Evolutionary conservation across 768 basidiomycete species (phyloP).

Genomic region (Phylloporus arenicola): DNA sequence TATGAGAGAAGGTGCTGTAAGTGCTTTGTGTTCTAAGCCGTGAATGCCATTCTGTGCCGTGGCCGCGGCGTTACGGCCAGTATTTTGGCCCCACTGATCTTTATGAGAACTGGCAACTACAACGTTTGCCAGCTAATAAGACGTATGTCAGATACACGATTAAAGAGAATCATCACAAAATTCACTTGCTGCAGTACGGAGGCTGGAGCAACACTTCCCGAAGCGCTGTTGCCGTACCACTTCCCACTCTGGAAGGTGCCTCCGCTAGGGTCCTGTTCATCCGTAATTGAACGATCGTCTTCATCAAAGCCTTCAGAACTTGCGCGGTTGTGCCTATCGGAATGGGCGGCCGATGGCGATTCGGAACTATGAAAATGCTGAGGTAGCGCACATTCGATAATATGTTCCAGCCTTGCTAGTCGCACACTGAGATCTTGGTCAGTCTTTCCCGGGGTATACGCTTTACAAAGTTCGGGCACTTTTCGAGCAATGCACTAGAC

Average conservation of each 20-base stretch:
- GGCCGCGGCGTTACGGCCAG: slow-evolving; percentile 8
- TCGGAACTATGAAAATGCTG: slow-evolving; percentile 54
- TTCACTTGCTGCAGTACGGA: slow-evolving; percentile 75
- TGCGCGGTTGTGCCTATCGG: slow-evolving; percentile 40
- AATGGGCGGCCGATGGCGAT: slow-evolving; percentile 29
- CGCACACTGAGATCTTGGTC: slow-evolving; percentile 78
- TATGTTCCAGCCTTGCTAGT: slow-evolving; percentile 71
- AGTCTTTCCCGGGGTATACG: slow-evolving; percentile 81
- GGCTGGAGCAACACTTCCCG: slow-evolving; percentile 75
- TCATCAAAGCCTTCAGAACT: slow-evolving; percentile 52
- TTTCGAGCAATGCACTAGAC: slow-evolving; percentile 75
- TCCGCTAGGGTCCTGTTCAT: slow-evolving; percentile 70
- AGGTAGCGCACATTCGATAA: slow-evolving; percentile 74
- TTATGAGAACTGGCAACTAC: slow-evolving; percentile 39
- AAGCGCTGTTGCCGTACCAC: slow-evolving; percentile 82
- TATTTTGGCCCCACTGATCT: slow-evolving; percentile 24
- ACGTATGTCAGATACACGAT: slow-evolving; percentile 19
- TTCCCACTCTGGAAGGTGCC: slow-evolving; percentile 79
- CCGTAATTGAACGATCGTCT: slow-evolving; percentile 64
- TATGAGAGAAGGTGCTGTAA: slow-evolving; percentile 32
- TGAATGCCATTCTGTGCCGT: slow-evolving; percentile 22
- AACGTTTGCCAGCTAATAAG: slow-evolving; percentile 47
- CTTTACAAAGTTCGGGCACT: slow-evolving; percentile 82
- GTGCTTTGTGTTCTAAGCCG: slow-evolving; percentile 23
- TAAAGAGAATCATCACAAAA: slow-evolving; percentile 17